Conservation (phyloP, 768 basidiomycete species). For the Suillus discolor region DNA sequence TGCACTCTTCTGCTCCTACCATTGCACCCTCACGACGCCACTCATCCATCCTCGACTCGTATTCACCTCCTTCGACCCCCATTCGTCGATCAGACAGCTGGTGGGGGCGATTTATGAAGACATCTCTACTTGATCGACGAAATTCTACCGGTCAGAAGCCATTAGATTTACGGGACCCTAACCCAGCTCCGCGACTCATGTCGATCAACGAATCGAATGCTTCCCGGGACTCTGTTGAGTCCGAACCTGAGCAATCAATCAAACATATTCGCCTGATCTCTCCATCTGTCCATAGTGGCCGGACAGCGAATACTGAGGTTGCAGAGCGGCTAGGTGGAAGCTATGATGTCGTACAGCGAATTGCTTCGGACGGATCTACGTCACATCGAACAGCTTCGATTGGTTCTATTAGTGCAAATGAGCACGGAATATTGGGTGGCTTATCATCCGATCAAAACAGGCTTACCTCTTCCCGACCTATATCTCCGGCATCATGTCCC, state of each 20-base stretch:
- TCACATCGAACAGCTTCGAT: conserved; percentile 27
- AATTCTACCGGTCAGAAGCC: conserved; percentile 38
- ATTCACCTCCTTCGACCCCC: conserved; percentile 43
- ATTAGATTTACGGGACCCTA: conserved; percentile 77
- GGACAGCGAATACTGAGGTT: conserved; percentile 68
- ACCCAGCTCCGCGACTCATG: conserved; percentile 67
- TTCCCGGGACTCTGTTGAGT: conserved; percentile 16
- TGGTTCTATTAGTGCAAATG: conserved; percentile 26
- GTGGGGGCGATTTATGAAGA: conserved; percentile 76
- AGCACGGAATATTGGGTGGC: conserved; percentile 17
- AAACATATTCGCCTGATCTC: conserved; percentile 38
- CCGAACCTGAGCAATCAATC: conserved; percentile 17
- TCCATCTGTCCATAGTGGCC: conserved; percentile 53
- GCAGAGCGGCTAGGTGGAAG: conserved; percentile 66
- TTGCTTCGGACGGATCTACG: conserved; percentile 31
- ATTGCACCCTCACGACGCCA: conserved; percentile 33
- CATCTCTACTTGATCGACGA: conserved; percentile 63
- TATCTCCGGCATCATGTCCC: conserved; percentile 8
- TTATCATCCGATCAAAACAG: conserved; percentile 15
- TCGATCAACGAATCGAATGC: conserved; percentile 53
- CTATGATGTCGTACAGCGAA: conserved; percentile 71
- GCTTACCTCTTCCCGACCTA: conserved; percentile 18
- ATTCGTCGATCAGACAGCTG: conserved; percentile 72
- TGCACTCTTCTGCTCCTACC: conserved; percentile 32
- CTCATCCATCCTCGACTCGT: conserved; percentile 46